A percentile compares a stretch with the other conserved stretches of the same genome.
Evolutionary conservation across 2,329 filamentous ascomycete species (phyloP).

Genomic region (Colletotrichum lindemuthianum): DNA sequence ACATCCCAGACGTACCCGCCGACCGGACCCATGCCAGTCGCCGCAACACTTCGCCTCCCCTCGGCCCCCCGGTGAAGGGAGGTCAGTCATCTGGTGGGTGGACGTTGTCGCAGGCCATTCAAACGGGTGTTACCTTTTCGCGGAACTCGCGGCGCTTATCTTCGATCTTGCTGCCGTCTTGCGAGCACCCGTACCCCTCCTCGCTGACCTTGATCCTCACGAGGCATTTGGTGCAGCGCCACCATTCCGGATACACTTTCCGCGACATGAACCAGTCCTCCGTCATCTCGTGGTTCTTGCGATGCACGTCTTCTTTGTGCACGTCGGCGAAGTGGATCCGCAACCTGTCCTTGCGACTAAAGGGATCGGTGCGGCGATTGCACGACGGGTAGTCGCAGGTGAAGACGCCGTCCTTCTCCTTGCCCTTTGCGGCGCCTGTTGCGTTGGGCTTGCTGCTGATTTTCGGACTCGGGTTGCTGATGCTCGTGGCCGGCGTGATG

Average conservation of each 20-base stretch:
- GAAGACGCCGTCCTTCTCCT: conserved; percentile 52
- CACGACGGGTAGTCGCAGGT: conserved; percentile 64
- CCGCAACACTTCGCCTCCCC: background rate
- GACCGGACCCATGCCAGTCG: too few species aligned
- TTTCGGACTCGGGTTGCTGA: conserved; percentile 31
- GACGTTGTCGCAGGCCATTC: background rate
- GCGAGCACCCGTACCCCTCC: conserved; percentile 56
- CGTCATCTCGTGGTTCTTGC: conserved; percentile 50
- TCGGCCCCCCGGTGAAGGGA: background rate
- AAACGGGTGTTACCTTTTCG: conserved; percentile 14
- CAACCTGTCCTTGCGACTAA: conserved; percentile 65
- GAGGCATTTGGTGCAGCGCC: conserved; percentile 65
- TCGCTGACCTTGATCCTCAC: conserved; percentile 52
- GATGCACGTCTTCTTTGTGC: conserved; percentile 64
- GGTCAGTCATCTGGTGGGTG: background rate
- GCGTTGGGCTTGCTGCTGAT: conserved; percentile 26
- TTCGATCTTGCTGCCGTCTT: conserved; percentile 34
- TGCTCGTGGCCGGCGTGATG: conserved; percentile 29
- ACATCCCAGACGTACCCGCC: too few species aligned
- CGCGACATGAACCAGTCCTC: conserved; percentile 52
- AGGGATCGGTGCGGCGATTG: conserved; percentile 55
- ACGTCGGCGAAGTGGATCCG: conserved; percentile 65
- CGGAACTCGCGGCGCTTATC: conserved; percentile 36
- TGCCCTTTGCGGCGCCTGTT: conserved; percentile 10
- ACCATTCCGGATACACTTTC: conserved; percentile 57